A percentile compares a stretch with the other conserved stretches of the same genome.
Evolutionary conservation across 495 filamentous ascomycete species (phyloP).

Genomic region (Massariosphaeria phaeospora): DNA sequence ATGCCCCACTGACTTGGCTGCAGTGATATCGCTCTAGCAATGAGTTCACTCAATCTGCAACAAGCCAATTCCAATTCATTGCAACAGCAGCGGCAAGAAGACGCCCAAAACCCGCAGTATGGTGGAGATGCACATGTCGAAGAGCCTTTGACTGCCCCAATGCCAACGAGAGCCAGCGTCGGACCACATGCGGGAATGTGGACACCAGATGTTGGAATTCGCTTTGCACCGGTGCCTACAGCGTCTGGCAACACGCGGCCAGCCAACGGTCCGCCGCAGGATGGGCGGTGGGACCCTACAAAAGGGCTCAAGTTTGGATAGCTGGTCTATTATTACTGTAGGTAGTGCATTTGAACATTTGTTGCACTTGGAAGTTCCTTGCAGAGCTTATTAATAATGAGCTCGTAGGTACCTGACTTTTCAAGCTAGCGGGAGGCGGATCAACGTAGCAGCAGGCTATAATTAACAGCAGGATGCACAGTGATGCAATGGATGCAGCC

Average conservation of each 20-base stretch:
- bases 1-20: constrained; percentile 17
- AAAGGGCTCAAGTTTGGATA: constrained; percentile 36
- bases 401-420: neutral
- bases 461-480: constrained; percentile 4
- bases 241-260: constrained; percentile 15
- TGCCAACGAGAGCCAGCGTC: constrained; percentile 35
- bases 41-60: constrained; percentile 57
- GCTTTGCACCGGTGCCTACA: constrained; percentile 49
- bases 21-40: constrained; percentile 60
- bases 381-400: too few relatives aligned
- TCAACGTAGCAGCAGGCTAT: constrained; percentile 5
- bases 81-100: constrained; percentile 38
- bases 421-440: neutral
- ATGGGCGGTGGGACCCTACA: constrained; percentile 35
- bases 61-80: constrained; percentile 39
- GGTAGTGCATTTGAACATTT: neutral
- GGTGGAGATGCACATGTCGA: constrained; percentile 19
- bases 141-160: constrained; percentile 33
- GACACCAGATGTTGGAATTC: constrained; percentile 75
- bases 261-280: constrained; percentile 19
- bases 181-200: constrained; percentile 50
- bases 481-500: constrained; percentile 24
- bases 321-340: neutral
- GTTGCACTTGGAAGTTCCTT: neutral
- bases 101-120: constrained; percentile 35